Conservation (phyloP, 352 stramenopile genomes). For the Pythium folliculosum region DNA sequence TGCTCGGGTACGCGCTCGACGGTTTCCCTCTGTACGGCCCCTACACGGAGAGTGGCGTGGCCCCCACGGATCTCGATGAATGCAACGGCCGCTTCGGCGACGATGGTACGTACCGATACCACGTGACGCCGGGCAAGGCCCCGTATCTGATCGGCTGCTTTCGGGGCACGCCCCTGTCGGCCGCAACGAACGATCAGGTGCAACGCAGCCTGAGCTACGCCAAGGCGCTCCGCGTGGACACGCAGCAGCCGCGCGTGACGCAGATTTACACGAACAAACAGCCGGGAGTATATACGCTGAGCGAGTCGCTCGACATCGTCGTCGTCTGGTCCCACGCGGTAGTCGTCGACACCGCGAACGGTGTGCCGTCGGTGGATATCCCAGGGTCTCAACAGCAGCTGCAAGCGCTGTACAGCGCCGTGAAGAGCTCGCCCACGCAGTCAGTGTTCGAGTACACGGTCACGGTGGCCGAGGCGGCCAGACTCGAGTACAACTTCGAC, state of each 20-base stretch:
- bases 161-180: slow-evolving; percentile 29
- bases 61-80: slow-evolving; percentile 54
- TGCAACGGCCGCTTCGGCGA: slow-evolving; percentile 69
- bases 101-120: slow-evolving; percentile 71
- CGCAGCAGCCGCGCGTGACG: slow-evolving; percentile 37
- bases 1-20: slow-evolving; percentile 75
- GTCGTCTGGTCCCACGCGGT: slow-evolving; percentile 60
- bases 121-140: slow-evolving; percentile 40
- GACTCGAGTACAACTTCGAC: slow-evolving; percentile 51
- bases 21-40: slow-evolving; percentile 76
- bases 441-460: slow-evolving; percentile 63
- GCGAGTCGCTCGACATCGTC: slow-evolving; percentile 67
- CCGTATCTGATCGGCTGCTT: slow-evolving; percentile 79
- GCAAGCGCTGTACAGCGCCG: slow-evolving; percentile 40
- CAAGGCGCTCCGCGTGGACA: slow-evolving; percentile 53
- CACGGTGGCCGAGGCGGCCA: slow-evolving; percentile 16
- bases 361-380: slow-evolving; percentile 36
- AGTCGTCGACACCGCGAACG: slow-evolving; percentile 34
- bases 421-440: slow-evolving; percentile 37
- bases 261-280: slow-evolving; percentile 70
- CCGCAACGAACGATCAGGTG: slow-evolving; percentile 23
- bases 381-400: slow-evolving; percentile 40
- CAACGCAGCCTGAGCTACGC: slow-evolving; percentile 63
- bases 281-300: slow-evolving; percentile 49
- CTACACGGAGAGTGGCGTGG: slow-evolving; percentile 46